A percentile compares a stretch with the other conserved stretches of the same genome.
Conservation (phyloP, 1,139 yeast species). For the Debaryomycetaceae sp. region DNA sequence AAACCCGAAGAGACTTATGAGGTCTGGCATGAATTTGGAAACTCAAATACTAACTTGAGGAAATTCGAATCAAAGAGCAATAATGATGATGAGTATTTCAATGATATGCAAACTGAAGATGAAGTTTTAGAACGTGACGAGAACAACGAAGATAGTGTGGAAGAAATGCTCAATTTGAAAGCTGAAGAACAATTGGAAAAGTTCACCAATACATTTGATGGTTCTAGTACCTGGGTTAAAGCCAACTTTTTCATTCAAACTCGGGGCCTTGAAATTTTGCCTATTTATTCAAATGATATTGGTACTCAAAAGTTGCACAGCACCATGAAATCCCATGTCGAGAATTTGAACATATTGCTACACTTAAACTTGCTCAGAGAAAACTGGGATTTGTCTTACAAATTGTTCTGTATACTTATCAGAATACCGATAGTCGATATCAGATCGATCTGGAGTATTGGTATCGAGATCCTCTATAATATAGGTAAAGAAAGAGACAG, state of each 20-base stretch:
- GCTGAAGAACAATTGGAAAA: constrained; percentile 11
- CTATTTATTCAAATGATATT: constrained; percentile 8
- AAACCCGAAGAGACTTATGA: constrained; percentile 39
- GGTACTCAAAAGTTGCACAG: constrained; percentile 1
- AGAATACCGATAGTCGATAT: constrained; percentile 49
- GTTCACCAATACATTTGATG: constrained; percentile 18
- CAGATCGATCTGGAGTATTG: constrained; percentile 57
- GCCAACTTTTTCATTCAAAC: constrained; percentile 21
- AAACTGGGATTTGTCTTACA: constrained; percentile 56
- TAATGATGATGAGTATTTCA: constrained; percentile 5
- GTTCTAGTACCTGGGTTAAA: constrained; percentile 18
- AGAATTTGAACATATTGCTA: constrained; percentile 29
- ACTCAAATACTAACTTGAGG: constrained; percentile 12
- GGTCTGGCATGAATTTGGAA: constrained; percentile 28
- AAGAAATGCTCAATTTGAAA: constrained; percentile 9
- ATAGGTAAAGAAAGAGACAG: constrained; percentile 12
- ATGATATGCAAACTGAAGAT: constrained; percentile 1
- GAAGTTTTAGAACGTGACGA: constrained; percentile 5
- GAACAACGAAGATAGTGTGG: constrained; percentile 9
- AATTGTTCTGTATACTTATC: constrained; percentile 46
- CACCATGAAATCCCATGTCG: constrained; percentile 22
- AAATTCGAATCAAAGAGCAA: constrained; percentile 3
- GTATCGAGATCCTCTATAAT: constrained; percentile 36
- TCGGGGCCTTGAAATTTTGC: constrained; percentile 32
- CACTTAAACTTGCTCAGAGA: constrained; percentile 37